Evolutionary conservation across 352 stramenopile species (phyloP).

Genomic region (Phytophthora podocarpi): DNA sequence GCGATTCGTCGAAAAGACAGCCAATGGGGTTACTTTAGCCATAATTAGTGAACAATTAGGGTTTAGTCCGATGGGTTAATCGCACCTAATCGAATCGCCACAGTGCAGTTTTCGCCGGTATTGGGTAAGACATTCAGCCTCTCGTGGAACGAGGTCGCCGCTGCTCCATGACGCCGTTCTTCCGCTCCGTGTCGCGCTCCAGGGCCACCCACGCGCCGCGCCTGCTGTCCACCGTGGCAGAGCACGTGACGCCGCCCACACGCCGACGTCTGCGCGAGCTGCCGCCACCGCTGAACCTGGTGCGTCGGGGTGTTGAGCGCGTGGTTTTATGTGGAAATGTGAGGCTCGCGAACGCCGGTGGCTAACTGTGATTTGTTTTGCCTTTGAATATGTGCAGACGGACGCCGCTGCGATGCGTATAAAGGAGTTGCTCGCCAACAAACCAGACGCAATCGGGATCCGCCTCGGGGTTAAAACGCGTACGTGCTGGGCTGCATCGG

Average conservation of each 20-base stretch:
- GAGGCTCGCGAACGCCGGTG: background rate
- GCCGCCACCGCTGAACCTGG: conserved; percentile 76
- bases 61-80: background rate
- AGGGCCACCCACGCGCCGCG: conserved; percentile 13
- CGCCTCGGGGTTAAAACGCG: conserved; percentile 94
- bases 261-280: conserved; percentile 71
- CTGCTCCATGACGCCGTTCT: conserved; percentile 38
- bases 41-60: conserved; percentile 14
- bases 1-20: conserved; percentile 18
- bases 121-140: conserved; percentile 19
- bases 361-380: conserved; percentile 5
- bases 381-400: conserved; percentile 51
- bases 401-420: conserved; percentile 89
- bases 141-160: conserved; percentile 6
- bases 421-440: conserved; percentile 81
- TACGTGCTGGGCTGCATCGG: conserved; percentile 38
- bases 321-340: conserved; percentile 3
- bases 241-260: conserved; percentile 40
- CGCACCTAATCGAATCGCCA: conserved; percentile 5
- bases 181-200: conserved; percentile 30
- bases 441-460: conserved; percentile 94
- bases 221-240: conserved; percentile 48
- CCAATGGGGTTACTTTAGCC: background rate
- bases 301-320: conserved; percentile 26
- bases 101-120: conserved; percentile 5